Evolutionary conservation across 2,329 filamentous ascomycete species (phyloP), one percentile per base, ranked within the genome.

Genomic region (Helminthosporium solani): DNA sequence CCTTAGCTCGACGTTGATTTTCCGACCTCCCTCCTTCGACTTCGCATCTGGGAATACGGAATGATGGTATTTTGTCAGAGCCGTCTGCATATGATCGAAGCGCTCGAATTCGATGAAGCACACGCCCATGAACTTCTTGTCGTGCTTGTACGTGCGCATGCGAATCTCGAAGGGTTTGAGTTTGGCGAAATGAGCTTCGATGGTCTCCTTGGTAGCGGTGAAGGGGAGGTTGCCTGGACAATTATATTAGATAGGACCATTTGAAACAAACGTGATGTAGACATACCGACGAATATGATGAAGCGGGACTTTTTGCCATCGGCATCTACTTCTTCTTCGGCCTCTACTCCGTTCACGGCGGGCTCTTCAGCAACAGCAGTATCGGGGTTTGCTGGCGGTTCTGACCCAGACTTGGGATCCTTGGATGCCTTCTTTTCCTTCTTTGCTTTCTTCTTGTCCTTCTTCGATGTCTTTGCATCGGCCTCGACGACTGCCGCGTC

Each of bases 1-100:
- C 80, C 90, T 96, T 56, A 97, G 73, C 73, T 96, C 92, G 20
- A 96, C 88, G 66, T 96, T 96, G 62, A 97, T 95, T 72, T 85
- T 87, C 59, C 92, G 78, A 41, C 84, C 74, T 41, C 84, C 74
- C 12, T 46, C 46, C 74, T 70, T 84, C 76, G 66, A 75, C 60
- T 74, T 75, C 30, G 75, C 75, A 42, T 80, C 78, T 48, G 82
- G 75, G 66, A 96, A 95, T 53, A 79, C 79, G 49, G 83, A 87
- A 73, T 96, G 91, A 73, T 97, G 91, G 73, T 92, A 92, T 54
- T 90, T 83, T 71, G 91, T 88, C 50, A 97, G 78, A 65, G 90
- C 95, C 25, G 89, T 94, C 77, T 95, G 88, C 90, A 96, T 95
- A 66, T 87, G 83, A 71, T 91, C 87, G 73, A 85, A 95, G 57